These are phyloP conservation scores for Solanum pinnatisectum DNA, from an alignment of 257 asterid species.

Conservation along the genomic window DNA sequence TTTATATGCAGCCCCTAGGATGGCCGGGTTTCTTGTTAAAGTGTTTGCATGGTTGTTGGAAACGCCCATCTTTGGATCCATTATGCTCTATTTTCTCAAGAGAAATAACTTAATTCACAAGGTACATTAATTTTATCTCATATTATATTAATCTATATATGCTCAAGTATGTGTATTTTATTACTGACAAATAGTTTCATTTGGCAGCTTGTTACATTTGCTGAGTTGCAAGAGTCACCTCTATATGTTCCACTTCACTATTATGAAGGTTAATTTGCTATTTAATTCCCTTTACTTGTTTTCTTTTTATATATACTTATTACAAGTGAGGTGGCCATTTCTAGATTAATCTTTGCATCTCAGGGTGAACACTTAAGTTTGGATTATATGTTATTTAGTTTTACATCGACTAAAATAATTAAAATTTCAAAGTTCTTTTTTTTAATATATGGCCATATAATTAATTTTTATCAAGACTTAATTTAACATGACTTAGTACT, in stretches of 20 bases:
- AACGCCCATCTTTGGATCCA: slow-evolving; percentile 50
- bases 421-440: no score
- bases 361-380: background rate
- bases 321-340: background rate
- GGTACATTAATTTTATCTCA: slow-evolving; percentile 24
- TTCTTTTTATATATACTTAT: background rate
- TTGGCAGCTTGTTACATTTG: slow-evolving; percentile 75
- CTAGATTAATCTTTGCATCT: background rate
- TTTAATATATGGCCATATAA: no score
- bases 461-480: no score
- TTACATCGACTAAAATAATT: no score
- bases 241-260: slow-evolving; percentile 70
- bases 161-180: background rate
- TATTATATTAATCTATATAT: background rate
- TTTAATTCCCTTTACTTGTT: background rate
- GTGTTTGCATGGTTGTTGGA: slow-evolving; percentile 71
- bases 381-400: no score
- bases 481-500: no score
- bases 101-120: slow-evolving; percentile 69
- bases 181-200: background rate
- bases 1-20: slow-evolving; percentile 62
- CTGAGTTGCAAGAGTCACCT: slow-evolving; percentile 67
- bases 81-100: slow-evolving; percentile 50
- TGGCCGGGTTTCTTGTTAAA: slow-evolving; percentile 82
- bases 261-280: slow-evolving; percentile 33